Base-by-base conservation (phyloP, 768 basidiomycete genomes). In the Lactifluus pinguis region DNA sequence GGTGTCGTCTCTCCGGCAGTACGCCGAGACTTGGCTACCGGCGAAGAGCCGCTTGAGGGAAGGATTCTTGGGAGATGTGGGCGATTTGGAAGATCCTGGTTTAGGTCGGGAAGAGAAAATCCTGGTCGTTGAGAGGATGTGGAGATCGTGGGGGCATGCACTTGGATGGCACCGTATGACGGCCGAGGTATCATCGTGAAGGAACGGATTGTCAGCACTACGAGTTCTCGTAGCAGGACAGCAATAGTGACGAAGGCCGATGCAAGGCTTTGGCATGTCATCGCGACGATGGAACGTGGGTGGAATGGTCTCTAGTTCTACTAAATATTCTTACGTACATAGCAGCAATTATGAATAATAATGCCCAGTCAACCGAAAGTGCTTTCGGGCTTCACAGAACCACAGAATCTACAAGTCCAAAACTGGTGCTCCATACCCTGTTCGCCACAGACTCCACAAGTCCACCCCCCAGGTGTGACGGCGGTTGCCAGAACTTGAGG, bases 51-150 rank as follows among this genome's bases (percentile, higher is more conserved):
- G 80, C 30, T 74, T 88, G n/a, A 79, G 82, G 15, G 82, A 86
- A 60, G 86, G 85, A 1, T 95, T 97, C 72, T 72, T 98, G 64
- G 86, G 89, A 55, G 95, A 98, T 68, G 80, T 97, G 0, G 76
- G 79, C 34, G 86, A 92, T 71, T 71, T 98, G 55, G 92, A 94
- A 71, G 83, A 92, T 67, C 84, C 87, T 0, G 75, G 75, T 63
- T 69, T 95, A 53, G 80, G 80, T 8, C 75, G 84, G 57, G 76
- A 77, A 50, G 89, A 89, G 68, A 93, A 95, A 74, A 69, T 91
- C 69, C 74, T 78, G 49, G 86, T 94, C 2, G 76, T 95, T 5
- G 83, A 92, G 52, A 74, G 91, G 69, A 92, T 95, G 84, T 92
- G 93, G 91, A 82, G 87, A 67, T 83, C 83, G 57, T 98, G 92